phyloP scores from a whole-genome alignment of 257 asterid genomes.

The Paulownia fortunei region DNA sequence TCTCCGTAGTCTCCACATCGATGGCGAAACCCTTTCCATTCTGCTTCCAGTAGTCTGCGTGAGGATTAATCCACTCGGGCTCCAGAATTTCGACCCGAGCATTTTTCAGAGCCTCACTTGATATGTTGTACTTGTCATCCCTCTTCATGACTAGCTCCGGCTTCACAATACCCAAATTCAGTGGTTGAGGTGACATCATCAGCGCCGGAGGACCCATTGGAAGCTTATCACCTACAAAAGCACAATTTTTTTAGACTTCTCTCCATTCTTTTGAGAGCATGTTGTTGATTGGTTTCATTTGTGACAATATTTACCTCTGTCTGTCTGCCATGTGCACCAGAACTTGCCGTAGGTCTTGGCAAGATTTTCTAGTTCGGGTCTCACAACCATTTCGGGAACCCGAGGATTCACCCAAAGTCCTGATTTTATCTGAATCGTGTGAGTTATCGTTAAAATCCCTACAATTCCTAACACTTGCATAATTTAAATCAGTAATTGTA shows the following conservation, averaged over 20 bases:
- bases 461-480: too few species aligned
- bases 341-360: constrained; percentile 82
- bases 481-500: too few species aligned
- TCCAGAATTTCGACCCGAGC: constrained; percentile 56
- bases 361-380: constrained; percentile 61
- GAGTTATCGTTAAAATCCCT: too few species aligned
- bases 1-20: constrained; percentile 46
- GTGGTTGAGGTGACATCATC: constrained; percentile 84
- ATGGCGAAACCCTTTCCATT: constrained; percentile 66
- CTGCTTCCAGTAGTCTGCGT: constrained; percentile 83
- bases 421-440: constrained; percentile 56
- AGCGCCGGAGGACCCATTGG: constrained; percentile 75
- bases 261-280: too few species aligned
- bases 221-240: constrained; percentile 76
- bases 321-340: constrained; percentile 98
- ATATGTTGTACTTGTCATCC: constrained; percentile 59
- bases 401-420: constrained; percentile 80
- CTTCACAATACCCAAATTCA: too few species aligned
- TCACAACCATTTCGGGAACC: constrained; percentile 65
- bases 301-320: constrained; percentile 68
- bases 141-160: constrained; percentile 51
- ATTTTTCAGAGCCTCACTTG: constrained; percentile 43
- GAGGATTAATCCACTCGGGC: constrained; percentile 68
- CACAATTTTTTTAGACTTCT: too few species aligned
- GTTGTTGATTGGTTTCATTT: too few species aligned